These are phyloP conservation scores for Meredithiella fracta DNA, from an alignment of 2,329 filamentous ascomycete genomes.

Conservation along the genomic window DNA sequence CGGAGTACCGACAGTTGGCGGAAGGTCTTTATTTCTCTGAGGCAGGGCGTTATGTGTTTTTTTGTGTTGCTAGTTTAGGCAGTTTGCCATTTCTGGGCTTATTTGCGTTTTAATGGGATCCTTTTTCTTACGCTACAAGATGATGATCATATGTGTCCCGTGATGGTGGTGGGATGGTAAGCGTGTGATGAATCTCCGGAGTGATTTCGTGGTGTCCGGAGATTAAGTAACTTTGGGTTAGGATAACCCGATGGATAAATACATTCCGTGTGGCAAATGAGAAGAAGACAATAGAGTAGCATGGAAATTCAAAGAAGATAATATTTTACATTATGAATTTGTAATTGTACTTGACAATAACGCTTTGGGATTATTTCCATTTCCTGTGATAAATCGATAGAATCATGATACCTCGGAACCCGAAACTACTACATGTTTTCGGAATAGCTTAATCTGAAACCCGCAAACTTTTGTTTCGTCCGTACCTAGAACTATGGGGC, in stretches of 20 bases:
- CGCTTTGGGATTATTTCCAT: too few species aligned
- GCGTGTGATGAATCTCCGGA: background rate
- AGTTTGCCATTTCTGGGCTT: constrained; percentile 6
- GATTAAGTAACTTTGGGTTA: too few species aligned
- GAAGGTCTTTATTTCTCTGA: background rate
- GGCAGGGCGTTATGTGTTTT: constrained; percentile 4
- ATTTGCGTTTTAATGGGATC: constrained; percentile 13
- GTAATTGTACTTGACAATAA: too few species aligned
- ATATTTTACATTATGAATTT: too few species aligned
- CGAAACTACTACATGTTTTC: too few species aligned
- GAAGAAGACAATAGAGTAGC: too few species aligned
- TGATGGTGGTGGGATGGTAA: background rate
- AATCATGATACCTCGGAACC: too few species aligned
- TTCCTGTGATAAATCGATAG: too few species aligned
- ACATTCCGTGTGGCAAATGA: too few species aligned
- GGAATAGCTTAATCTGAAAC: background rate
- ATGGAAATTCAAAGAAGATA: too few species aligned
- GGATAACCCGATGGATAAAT: too few species aligned
- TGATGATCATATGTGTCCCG: background rate
- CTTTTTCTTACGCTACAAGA: background rate
- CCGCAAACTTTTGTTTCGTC: background rate
- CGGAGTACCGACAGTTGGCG: background rate
- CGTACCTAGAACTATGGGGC: background rate
- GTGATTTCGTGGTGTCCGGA: too few species aligned
- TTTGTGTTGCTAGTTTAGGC: constrained; percentile 2